Evolutionary conservation across 306 rosid genomes (phyloP), one percentile per base, ranked within the genome.

Genomic region (Gleditsia sinensis): DNA sequence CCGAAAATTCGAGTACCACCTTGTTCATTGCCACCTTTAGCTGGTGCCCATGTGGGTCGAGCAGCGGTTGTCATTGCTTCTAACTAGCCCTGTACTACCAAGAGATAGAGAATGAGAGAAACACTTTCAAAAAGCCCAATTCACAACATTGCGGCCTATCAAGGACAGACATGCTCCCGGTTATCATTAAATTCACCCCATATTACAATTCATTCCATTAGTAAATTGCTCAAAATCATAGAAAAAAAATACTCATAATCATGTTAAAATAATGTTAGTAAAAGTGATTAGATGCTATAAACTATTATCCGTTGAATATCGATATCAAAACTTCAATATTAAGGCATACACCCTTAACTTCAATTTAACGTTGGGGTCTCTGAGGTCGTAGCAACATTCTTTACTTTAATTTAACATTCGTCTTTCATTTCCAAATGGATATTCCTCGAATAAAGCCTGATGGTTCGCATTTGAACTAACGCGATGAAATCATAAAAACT

Each of bases 41-140:
- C 98, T 9, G 96, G 98, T 20, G 97, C 98, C 97, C 97, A 94
- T 0, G 98, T 91, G 10, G 98, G 98, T 82, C 98, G 76, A 49
- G 98, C 97, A 0, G 97, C 98, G 36, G 96, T 94, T 34, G 96
- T 91, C 96, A 94, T 93, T 32, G 77, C 67, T 71, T 39, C 82
- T 54, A 6, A 40, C 46, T 40, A 40, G 1, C 10, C 16, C 16
- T 42, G 49, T 42, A 42, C 49, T 39, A 39, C 45, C 45, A 42
- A 42, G 17, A 3, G 5, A 42, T 12, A 42, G 5, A 42, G 49
- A 13, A 14, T 3, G 6, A 42, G 6, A 42, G 5, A 13, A 9
- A 39, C 11, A 39, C 45, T 39, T 39, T n/a, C n/a, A n/a, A 39
- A 42, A 12, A 42, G 14, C 24, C 25, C 55, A 5, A n/a, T 49